phyloP scores from a whole-genome alignment of 1,284 basidiomycete genomes.

The Cutaneotrichosporon mucoides region DNA sequence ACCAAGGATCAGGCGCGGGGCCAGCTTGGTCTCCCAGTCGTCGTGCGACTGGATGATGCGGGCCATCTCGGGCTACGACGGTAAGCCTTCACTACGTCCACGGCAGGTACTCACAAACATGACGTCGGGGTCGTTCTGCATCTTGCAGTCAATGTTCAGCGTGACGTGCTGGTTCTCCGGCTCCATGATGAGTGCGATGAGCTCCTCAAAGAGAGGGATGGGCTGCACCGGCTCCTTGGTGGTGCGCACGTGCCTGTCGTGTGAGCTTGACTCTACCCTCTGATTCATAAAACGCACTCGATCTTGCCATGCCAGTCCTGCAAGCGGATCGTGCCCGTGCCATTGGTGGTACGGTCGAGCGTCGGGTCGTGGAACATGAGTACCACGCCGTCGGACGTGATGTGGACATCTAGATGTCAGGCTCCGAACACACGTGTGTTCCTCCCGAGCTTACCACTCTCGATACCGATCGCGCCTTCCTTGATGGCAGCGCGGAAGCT shows the following conservation, averaged over 20 bases:
- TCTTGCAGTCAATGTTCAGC: conserved; percentile 91
- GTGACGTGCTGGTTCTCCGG: conserved; percentile 61
- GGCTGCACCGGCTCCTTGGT: conserved; percentile 74
- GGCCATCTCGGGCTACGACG: conserved; percentile 65
- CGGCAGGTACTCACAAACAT: conserved; percentile 59
- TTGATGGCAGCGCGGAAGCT: conserved; percentile 89
- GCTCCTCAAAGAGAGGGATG: conserved; percentile 83
- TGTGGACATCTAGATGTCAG: conserved; percentile 73
- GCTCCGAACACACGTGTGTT: no score
- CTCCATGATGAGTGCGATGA: conserved; percentile 73
- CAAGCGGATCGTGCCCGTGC: conserved; percentile 53
- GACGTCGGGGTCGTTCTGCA: conserved; percentile 82
- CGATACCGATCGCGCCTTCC: conserved; percentile 90
- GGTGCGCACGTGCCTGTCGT: conserved; percentile 65
- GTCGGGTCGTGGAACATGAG: conserved; percentile 95
- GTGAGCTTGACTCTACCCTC: no score
- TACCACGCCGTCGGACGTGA: conserved; percentile 83
- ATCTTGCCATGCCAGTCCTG: conserved; percentile 49
- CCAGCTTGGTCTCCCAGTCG: conserved; percentile 72
- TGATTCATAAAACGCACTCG: conserved; percentile 33
- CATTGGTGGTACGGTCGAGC: conserved; percentile 57
- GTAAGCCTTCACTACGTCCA: conserved; percentile 1
- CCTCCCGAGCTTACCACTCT: conserved; percentile 55
- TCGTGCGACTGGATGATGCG: conserved; percentile 65
- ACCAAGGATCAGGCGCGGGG: conserved; percentile 82